Conservation (phyloP, 768 basidiomycete genomes). For the Tricholoma matsutake region DNA sequence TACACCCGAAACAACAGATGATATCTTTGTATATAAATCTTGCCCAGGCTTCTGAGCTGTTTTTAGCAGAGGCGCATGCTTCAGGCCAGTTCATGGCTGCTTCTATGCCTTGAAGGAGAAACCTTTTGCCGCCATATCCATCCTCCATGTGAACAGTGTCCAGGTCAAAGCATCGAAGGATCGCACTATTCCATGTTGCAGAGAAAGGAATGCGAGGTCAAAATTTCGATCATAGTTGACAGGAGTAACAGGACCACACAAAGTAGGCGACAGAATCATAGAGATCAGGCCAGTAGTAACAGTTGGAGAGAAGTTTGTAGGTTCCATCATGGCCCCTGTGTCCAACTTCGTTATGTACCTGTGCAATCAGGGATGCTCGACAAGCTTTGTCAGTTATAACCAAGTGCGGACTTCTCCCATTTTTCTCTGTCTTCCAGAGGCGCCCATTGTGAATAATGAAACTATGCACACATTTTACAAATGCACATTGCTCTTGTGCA, state of each 20-base stretch:
- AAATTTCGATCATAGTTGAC: slow-evolving; percentile 22
- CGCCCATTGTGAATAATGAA: slow-evolving; percentile 17
- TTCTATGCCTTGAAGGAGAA: slow-evolving; percentile 19
- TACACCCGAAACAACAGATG: not conserved
- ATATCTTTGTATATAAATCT: too few relatives aligned
- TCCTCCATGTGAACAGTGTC: slow-evolving; percentile 29
- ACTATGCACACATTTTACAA: slow-evolving; percentile 4
- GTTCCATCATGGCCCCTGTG: slow-evolving; percentile 27
- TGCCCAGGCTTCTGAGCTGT: too few relatives aligned
- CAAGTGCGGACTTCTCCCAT: slow-evolving; percentile 16
- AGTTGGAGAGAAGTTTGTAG: slow-evolving; percentile 14
- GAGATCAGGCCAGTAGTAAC: slow-evolving; percentile 36
- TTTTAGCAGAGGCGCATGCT: slow-evolving; percentile 18
- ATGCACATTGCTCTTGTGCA: not conserved
- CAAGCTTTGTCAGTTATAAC: slow-evolving; percentile 16
- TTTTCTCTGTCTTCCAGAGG: slow-evolving; percentile 17
- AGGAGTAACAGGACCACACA: slow-evolving; percentile 29
- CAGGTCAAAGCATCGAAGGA: slow-evolving; percentile 24
- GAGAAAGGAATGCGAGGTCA: slow-evolving; percentile 20
- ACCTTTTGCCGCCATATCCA: slow-evolving; percentile 14
- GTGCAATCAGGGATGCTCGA: slow-evolving; percentile 15
- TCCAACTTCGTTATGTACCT: slow-evolving; percentile 26
- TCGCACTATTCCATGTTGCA: slow-evolving; percentile 10
- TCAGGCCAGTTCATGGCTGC: slow-evolving; percentile 23
- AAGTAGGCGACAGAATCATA: slow-evolving; percentile 24